Evolutionary conservation across 176 grass and related monocot species (phyloP), one percentile per base, ranked within the genome.

Genomic region (Zoysia japonica): DNA sequence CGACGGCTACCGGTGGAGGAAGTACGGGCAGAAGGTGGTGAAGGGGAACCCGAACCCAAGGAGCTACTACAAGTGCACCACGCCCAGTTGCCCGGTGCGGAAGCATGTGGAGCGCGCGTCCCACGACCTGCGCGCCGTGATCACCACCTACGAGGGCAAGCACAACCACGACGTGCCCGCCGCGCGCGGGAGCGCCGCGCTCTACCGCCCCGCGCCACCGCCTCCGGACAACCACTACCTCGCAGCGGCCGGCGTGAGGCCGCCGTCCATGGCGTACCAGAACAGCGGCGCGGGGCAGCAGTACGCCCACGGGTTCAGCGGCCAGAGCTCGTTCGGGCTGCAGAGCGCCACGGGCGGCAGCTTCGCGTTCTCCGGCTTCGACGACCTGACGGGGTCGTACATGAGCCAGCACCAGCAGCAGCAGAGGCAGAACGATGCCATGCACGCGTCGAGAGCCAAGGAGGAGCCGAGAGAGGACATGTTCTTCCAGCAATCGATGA

Each of bases 51-150:
- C 94, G 2, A 97, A 97, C 90, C 91, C 94, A 35, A 88, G 94
- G 87, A 97, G 94, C 86, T 97, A 97, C 85, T 97, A 97, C 89
- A 97, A 97, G 77, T 97, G 94, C 91, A 97, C 94, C 48, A 94
- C 91, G 11, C 17, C 37, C 2, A 85, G 89, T 11, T 97, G 94
- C 70, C 94, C 91, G 13, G 94, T 97, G 72, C 70, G 94, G 78
- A 97, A 97, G 87, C 94, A 97, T 76, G 94, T 97, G 51, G 94
- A 97, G 89, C 93, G 94, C 84, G 94, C 94, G 75, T 92, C 91
- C 0, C 89, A 97, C 39, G 94, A 97, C 86, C 79, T 82, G 69
- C 87, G 94, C 63, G 87, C 94, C 11, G 94, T 97, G 87, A 92
- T 97, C 87, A 97, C 94, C 40, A 97, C 94, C 46, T 97, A 97